Percentiles rank a stretch among this genome's conserved stretches.
phyloP scores from a whole-genome alignment of 768 basidiomycete genomes.

The Amanita muscaria region DNA sequence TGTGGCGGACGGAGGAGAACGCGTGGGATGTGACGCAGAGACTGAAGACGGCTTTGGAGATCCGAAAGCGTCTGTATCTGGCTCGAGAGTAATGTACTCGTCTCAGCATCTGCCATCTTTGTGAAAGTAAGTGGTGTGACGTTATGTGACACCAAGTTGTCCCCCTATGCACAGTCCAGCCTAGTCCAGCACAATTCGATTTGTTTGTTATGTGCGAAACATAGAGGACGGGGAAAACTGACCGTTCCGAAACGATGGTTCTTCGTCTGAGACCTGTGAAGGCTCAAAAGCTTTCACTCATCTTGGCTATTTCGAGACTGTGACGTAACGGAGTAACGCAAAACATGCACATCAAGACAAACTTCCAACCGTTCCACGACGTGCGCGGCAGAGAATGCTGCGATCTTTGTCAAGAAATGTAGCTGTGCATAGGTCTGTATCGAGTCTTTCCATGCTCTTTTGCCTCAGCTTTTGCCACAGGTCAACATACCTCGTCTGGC shows the following conservation, averaged over 20 bases:
- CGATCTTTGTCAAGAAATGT: conserved; percentile 12
- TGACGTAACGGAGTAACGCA: not conserved
- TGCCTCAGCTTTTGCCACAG: not conserved
- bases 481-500: not conserved
- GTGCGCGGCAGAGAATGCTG: conserved; percentile 10
- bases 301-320: not conserved
- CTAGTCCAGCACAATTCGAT: too few relatives aligned
- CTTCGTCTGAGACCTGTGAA: conserved; percentile 2
- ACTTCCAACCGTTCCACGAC: too few relatives aligned
- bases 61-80: conserved; percentile 41
- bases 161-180: not conserved
- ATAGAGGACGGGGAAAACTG: not conserved
- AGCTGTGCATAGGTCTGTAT: conserved; percentile 10
- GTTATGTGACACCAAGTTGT: not conserved
- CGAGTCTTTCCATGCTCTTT: not conserved
- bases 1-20: conserved; percentile 33
- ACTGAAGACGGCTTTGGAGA: conserved; percentile 34
- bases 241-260: not conserved
- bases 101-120: not conserved
- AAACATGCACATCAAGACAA: not conserved
- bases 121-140: not conserved
- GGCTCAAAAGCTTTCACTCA: too few relatives aligned
- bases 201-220: not conserved
- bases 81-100: conserved; percentile 22
- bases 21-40: conserved; percentile 37